Conservation (phyloP, 2,329 filamentous ascomycete species). For the Cladophialophora immunda region DNA sequence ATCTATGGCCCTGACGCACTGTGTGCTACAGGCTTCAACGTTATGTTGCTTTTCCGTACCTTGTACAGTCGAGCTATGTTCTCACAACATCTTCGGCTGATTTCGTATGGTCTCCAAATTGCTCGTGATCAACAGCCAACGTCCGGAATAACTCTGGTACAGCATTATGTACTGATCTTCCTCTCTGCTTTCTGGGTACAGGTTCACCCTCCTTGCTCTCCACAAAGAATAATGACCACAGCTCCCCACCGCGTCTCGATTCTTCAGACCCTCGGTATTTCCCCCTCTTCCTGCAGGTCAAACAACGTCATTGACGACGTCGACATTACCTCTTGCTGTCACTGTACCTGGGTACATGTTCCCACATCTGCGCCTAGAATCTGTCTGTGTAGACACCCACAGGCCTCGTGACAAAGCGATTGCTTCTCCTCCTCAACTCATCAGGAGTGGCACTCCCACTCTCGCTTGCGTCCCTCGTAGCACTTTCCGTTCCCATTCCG, state of each 20-base stretch:
- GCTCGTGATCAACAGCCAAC: background rate
- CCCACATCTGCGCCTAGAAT: conserved; percentile 22
- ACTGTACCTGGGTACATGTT: background rate
- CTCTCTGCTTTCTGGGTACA: background rate
- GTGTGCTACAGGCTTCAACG: background rate
- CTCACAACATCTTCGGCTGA: background rate
- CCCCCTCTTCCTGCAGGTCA: background rate
- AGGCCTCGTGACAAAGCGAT: conserved; percentile 36
- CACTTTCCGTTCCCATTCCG: conserved; percentile 29
- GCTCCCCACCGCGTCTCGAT: no score
- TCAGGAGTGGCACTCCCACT: conserved; percentile 35
- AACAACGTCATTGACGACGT: background rate
- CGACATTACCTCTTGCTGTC: background rate
- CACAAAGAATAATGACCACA: background rate
- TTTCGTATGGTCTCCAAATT: background rate
- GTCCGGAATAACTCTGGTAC: background rate
- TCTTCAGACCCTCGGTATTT: background rate
- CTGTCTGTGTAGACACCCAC: conserved; percentile 36
- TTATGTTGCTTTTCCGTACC: background rate
- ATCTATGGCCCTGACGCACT: background rate
- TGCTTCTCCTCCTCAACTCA: conserved; percentile 34
- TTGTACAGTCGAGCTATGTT: background rate
- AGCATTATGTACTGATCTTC: background rate
- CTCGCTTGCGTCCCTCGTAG: conserved; percentile 29
- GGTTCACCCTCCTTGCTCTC: background rate